phyloP scores from a whole-genome alignment of 257 asterid genomes.

The Fraxinus cuspidata region DNA sequence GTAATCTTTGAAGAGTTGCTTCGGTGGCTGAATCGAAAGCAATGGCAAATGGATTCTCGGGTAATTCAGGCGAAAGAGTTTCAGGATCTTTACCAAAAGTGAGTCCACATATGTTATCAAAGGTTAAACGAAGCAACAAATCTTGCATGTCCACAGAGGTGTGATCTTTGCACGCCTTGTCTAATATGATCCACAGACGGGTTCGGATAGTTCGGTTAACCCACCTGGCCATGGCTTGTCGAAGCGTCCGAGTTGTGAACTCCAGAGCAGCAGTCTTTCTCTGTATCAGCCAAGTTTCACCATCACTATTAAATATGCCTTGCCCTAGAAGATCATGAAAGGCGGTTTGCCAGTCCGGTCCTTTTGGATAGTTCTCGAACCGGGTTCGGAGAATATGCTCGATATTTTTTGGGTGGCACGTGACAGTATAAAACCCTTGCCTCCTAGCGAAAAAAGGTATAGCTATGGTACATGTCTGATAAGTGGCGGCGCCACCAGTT shows the following conservation, averaged over 20 bases:
- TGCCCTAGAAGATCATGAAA: conserved; percentile 85
- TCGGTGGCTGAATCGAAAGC: conserved; percentile 88
- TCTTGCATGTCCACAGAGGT: conserved; percentile 69
- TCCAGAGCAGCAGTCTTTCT: conserved; percentile 86
- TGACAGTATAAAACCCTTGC: conserved; percentile 78
- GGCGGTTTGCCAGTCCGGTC: conserved; percentile 84
- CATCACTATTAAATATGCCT: conserved; percentile 85
- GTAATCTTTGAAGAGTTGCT: conserved; percentile 70
- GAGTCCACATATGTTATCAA: conserved; percentile 83
- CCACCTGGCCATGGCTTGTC: conserved; percentile 94
- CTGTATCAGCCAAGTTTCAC: conserved; percentile 83
- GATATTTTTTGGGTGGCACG: conserved; percentile 77
- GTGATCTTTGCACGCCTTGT: conserved; percentile 54
- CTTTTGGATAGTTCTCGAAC: conserved; percentile 84
- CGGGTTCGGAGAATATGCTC: conserved; percentile 81
- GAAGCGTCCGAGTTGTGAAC: conserved; percentile 83
- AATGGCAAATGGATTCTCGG: conserved; percentile 68
- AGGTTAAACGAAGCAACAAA: conserved; percentile 63
- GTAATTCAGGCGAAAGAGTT: conserved; percentile 68
- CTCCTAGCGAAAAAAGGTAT: conserved; percentile 62
- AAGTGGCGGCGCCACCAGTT: conserved; percentile 58
- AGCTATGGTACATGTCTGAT: conserved; percentile 71
- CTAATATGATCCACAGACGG: conserved; percentile 67
- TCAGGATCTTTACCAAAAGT: conserved; percentile 87
- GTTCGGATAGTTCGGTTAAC: conserved; percentile 80